Base-by-base conservation (phyloP, 2,329 filamentous ascomycete species). In the Pseudogymnoascus sp. region DNA sequence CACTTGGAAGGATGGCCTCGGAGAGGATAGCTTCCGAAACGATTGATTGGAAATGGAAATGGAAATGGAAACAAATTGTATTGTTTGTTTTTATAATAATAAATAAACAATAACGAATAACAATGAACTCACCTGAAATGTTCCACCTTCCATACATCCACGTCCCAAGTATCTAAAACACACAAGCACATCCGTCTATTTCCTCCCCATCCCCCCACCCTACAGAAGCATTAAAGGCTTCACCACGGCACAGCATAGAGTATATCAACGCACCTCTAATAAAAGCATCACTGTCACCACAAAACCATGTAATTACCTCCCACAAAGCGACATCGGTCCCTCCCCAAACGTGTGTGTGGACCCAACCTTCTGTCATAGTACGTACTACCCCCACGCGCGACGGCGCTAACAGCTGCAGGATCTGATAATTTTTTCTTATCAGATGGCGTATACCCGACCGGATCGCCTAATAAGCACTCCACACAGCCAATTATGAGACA, bases 361-460 rank as follows among this genome's bases (percentile, higher is more conserved):
- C n/a, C 46, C 8, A 31, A 31, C 46, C 25, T 31, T 31, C 14
- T 49, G 43, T 49, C 43, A 49, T 49, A 31, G 42, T 46, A 46
- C 43, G 42, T 46, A 25, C 42, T 12, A 3, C 21, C 43, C 23
- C 42, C 42, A 49, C 21, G 43, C 14, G 5, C 46, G 3, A 31
- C 46, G 12, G 11, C 46, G 46, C 46, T 53, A 53, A 53, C 46
- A 53, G 8, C 8, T 53, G 46, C 46, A 53, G 46, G 46, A 53
- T 53, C 46, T 53, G 46, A 53, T 53, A 53, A 53, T 31, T 53
- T 53, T 49, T 53, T 25, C 46, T 53, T 53, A 53, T 53, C 46
- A 53, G 46, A 53, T 53, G 46, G 46, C 46, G 25, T 31, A 53
- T 53, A 34, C 25, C 46, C 46, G 25, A 18, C 46, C 21, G 14